phyloP scores from a whole-genome alignment of 2,329 filamentous ascomycete genomes.

The Neopestalotiopsis sp. region DNA sequence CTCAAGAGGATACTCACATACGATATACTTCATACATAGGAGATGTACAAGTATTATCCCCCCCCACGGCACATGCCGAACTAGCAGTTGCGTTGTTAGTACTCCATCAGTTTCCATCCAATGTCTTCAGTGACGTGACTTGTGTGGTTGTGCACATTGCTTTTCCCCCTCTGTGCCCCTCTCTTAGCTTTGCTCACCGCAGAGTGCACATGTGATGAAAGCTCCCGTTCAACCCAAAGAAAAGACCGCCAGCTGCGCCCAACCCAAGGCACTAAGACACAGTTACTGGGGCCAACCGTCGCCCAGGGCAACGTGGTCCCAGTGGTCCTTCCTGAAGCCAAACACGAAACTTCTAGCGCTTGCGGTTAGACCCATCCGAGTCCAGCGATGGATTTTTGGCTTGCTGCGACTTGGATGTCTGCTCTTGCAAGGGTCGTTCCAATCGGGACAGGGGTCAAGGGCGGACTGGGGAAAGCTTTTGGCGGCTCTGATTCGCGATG shows the following conservation, averaged over 20 bases:
- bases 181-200: neutral
- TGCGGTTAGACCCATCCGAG: conserved; percentile 1
- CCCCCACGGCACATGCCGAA: neutral
- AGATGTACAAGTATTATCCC: neutral
- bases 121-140: neutral
- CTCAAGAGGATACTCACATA: no score
- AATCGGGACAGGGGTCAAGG: neutral
- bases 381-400: no score
- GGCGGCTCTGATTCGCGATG: conserved; percentile 1
- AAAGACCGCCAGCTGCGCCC: neutral
- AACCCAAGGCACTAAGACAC: neutral
- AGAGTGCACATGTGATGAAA: neutral
- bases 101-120: no score
- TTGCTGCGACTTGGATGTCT: no score
- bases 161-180: neutral
- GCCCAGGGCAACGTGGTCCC: conserved; percentile 14
- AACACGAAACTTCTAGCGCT: conserved; percentile 14
- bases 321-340: conserved; percentile 6
- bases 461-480: conserved; percentile 6
- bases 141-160: neutral
- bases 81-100: neutral
- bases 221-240: neutral
- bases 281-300: neutral
- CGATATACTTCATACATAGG: neutral
- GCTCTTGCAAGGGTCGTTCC: no score